A percentile compares a stretch with the other conserved stretches of the same genome.
phyloP scores from a whole-genome alignment of 495 filamentous ascomycete species.

The Lasiosphaeriaceae sp. region DNA sequence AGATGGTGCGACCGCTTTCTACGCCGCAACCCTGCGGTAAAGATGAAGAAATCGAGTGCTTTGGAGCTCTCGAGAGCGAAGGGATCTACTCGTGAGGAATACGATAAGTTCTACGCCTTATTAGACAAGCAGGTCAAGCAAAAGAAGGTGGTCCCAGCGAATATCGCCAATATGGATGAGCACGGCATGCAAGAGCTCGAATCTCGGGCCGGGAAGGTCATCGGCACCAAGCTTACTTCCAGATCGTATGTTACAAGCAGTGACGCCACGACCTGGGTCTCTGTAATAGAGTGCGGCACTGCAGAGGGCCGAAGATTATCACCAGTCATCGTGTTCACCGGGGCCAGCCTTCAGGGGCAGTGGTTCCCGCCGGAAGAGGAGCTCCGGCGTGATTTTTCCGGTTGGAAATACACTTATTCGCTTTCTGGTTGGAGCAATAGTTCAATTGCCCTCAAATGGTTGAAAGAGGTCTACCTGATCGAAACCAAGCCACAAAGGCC shows the following conservation, averaged over 20 bases:
- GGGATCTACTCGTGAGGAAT: not conserved
- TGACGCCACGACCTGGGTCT: not conserved
- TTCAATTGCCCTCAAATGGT: not conserved
- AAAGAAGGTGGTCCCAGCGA: not conserved
- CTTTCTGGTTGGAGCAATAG: conserved; percentile 1
- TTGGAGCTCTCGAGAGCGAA: not conserved
- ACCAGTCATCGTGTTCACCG: not conserved
- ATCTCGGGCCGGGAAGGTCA: not conserved
- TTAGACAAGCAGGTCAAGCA: not conserved
- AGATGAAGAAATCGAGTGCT: not conserved
- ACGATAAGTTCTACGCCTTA: not conserved
- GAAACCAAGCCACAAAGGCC: not conserved
- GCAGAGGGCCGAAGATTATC: not conserved
- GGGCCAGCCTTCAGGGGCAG: not conserved
- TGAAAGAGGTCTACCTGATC: conserved; percentile 1
- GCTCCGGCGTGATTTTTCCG: not conserved
- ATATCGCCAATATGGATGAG: conserved; percentile 1
- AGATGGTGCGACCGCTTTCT: not conserved
- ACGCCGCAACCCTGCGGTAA: not conserved
- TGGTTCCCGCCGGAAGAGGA: conserved; percentile 1
- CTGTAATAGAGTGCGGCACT: not conserved
- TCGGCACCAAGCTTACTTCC: not conserved
- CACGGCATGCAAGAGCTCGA: not conserved
- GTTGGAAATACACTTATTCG: not conserved
- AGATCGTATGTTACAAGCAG: not conserved